Base-by-base conservation (phyloP, 352 stramenopile species). In the Globisporangium lucens region DNA sequence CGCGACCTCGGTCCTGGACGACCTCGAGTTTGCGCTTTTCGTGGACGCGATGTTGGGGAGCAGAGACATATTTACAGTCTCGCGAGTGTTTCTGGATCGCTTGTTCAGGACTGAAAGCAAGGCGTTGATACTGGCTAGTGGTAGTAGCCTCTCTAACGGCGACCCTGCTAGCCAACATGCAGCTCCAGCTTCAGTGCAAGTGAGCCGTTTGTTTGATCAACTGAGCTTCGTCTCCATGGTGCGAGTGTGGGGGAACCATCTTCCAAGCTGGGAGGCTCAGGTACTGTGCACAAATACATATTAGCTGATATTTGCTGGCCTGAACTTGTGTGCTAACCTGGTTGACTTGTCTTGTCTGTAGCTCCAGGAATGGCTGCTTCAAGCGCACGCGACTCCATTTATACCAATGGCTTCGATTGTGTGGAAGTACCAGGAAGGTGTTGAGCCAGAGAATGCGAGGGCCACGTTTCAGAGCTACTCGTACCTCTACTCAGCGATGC, bases 361-460 rank as follows among this genome's bases (percentile, higher is more conserved):
- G 43, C 68, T 86, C 9, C 66, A 82, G 56, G 69, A 61, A 2
- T 82, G 78, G 78, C 67, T 86, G 62, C 61, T 86, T 2, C 62
- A 75, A 20, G 69, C 69, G 10, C 76, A 82, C 30, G 52, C 58
- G 61, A 38, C 52, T 24, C 74, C 78, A 20, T 78, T 84, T 51
- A 38, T 68, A 33, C 60, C 78, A 15, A 71, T 86, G 3, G 60
- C 30, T 22, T 63, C 65, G 2, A 56, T 75, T 17, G 20, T 72
- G 41, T 75, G 51, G 36, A 43, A 47, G 47, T 72, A 12, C n/a
- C 74, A 24, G 47, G 67, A 69, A 30, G 46, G 47, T 30, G 58
- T 7, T 66, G 56, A 64, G 65, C 46, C 58, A 15, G 53, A 60
- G 27, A 59, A 41, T 12, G 49, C 52, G 24, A 56, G 55, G 20